Evolutionary conservation across 345 rosid genomes (phyloP).

Genomic region (Bruguiera gymnorhiza): DNA sequence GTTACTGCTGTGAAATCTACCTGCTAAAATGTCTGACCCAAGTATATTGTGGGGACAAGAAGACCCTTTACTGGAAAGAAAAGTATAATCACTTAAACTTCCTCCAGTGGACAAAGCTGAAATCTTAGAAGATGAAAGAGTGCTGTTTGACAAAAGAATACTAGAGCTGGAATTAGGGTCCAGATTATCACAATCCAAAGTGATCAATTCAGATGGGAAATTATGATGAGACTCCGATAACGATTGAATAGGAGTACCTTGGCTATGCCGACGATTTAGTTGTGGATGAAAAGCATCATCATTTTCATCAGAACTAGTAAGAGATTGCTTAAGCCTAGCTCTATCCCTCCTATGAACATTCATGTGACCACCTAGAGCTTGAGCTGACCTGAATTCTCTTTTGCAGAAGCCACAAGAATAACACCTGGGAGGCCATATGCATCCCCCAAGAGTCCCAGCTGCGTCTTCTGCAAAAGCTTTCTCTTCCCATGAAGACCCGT

Average conservation of each 20-base stretch:
- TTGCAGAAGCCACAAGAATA: constrained; percentile 80
- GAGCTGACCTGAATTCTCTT: constrained; percentile 84
- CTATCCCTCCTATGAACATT: constrained; percentile 91
- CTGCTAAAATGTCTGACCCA: constrained; percentile 8
- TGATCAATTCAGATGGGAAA: constrained; percentile 10
- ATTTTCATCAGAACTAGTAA: constrained; percentile 2
- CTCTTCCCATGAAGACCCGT: constrained; percentile 65
- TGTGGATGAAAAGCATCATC: constrained; percentile 3
- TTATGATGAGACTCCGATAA: constrained; percentile 2
- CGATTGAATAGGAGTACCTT: constrained; percentile 1
- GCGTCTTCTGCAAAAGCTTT: constrained; percentile 80
- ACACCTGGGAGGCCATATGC: constrained; percentile 92
- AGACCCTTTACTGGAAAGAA: constrained; percentile 9
- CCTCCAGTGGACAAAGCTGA: constrained; percentile 23
- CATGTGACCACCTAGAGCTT: constrained; percentile 96
- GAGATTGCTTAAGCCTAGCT: constrained; percentile 69
- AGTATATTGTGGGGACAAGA: background rate
- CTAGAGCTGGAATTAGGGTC: constrained; percentile 17
- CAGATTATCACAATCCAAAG: constrained; percentile 10
- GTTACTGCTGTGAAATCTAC: background rate
- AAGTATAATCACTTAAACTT: constrained; percentile 10
- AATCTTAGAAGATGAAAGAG: constrained; percentile 34
- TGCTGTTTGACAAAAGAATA: background rate
- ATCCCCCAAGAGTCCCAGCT: constrained; percentile 44
- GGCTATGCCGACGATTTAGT: constrained; percentile 8